These are phyloP conservation scores for Podospora pseudocomata DNA, from an alignment of 495 filamentous ascomycete species.

Conservation along the genomic window DNA sequence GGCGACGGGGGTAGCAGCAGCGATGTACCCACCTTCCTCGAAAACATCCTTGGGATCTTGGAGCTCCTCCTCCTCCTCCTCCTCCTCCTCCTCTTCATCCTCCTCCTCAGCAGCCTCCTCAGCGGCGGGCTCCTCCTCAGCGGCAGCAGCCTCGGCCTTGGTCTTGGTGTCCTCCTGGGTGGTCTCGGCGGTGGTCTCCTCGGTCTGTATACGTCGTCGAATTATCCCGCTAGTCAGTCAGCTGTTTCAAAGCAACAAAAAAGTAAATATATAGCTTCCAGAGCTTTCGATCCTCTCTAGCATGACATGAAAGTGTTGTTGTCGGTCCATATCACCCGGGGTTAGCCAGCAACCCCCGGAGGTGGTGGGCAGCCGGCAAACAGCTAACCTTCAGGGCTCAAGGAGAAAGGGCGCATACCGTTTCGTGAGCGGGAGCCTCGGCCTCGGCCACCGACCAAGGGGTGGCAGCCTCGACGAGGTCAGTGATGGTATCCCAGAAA, in stretches of 20 bases:
- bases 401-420: slow-evolving; percentile 24
- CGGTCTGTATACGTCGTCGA: slow-evolving; percentile 13
- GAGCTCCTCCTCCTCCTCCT: slow-evolving; percentile 86
- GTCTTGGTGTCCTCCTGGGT: slow-evolving; percentile 49
- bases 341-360: background rate
- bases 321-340: background rate
- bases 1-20: background rate
- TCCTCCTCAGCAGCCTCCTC: slow-evolving; percentile 49
- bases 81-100: slow-evolving; percentile 57
- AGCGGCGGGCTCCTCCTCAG: slow-evolving; percentile 45
- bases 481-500: slow-evolving; percentile 53
- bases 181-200: slow-evolving; percentile 37
- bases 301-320: too few species aligned
- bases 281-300: too few species aligned
- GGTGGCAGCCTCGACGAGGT: slow-evolving; percentile 53
- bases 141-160: slow-evolving; percentile 48
- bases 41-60: slow-evolving; percentile 84
- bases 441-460: slow-evolving; percentile 55
- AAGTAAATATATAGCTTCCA: too few species aligned
- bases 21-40: slow-evolving; percentile 73
- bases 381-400: slow-evolving; percentile 3
- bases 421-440: slow-evolving; percentile 43
- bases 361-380: background rate
- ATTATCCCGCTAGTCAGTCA: slow-evolving; percentile 4
- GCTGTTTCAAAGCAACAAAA: background rate